Conservation (phyloP, 345 rosid genomes). For the Dipteronia dyeriana region DNA sequence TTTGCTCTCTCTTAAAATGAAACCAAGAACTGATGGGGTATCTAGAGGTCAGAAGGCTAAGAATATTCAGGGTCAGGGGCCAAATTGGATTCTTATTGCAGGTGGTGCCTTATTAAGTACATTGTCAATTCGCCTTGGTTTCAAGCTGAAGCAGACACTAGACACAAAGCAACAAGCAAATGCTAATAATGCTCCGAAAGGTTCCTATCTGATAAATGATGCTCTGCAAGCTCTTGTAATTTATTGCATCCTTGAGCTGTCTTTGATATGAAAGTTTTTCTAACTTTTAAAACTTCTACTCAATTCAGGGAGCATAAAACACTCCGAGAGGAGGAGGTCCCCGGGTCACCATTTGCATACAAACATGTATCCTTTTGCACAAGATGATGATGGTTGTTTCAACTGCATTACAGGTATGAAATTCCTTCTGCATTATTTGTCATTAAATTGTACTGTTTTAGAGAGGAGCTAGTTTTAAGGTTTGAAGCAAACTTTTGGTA, state of each 20-base stretch:
- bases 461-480: neutral
- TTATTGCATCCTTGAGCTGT: conserved; percentile 18
- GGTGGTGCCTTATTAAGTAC: conserved; percentile 97
- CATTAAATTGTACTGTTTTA: conserved; percentile 7
- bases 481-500: neutral
- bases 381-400: conserved; percentile 54
- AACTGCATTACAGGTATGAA: conserved; percentile 56
- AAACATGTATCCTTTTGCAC: conserved; percentile 51
- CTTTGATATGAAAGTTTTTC: neutral
- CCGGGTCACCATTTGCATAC: conserved; percentile 43
- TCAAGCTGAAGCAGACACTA: conserved; percentile 72
- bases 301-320: conserved; percentile 46
- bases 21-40: conserved; percentile 43
- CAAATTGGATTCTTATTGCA: conserved; percentile 88
- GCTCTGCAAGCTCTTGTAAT: conserved; percentile 37
- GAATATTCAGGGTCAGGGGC: conserved; percentile 55
- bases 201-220: conserved; percentile 16
- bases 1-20: conserved; percentile 56
- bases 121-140: conserved; percentile 84
- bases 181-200: conserved; percentile 43
- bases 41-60: conserved; percentile 57
- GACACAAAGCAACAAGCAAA: conserved; percentile 57
- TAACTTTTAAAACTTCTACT: conserved; percentile 25
- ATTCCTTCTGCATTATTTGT: conserved; percentile 1
- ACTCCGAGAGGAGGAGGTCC: conserved; percentile 48